Evolutionary conservation across 139 green algal genomes (phyloP), one percentile per base, ranked within the genome.

Genomic region (Chlorella sorokiniana): DNA sequence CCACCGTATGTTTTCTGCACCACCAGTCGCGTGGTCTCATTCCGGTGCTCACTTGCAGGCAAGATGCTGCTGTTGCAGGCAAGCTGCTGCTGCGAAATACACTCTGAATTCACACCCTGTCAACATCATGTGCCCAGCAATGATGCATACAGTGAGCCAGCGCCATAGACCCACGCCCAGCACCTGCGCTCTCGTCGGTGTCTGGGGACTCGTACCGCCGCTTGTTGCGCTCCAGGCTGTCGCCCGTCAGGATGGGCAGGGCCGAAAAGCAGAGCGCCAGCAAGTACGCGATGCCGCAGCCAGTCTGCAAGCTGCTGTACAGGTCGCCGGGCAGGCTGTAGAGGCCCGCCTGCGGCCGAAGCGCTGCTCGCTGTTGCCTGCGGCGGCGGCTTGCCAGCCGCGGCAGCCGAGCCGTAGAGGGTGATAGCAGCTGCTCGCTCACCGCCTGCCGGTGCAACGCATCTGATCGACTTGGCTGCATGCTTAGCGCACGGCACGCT

Each of bases 1-100:
- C 86, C 88, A 95, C 18, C 81, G 75, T 14, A 94, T 81, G 65
- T 83, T 89, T 14, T 89, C 84, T 35, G 51, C 70, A n/a, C 5
- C 56, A 64, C 27, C 22, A 64, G 56, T 25, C 9, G 56, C 18
- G 22, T 22, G 3, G 11, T 10, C 3, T 18, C 9, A 10, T 18
- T 23, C 7, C 20, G 3, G 52, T 61, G 52, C 11, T 61, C 3
- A 62, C 22, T 23, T 31, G 29, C 3, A 8, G 29, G 52, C 52
- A 62, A 23, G 22, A 31, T 20, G 22, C 25, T 4, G 7, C 25
- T 62, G 52, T 22, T 29, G 29, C 52, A 23, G 52, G 22, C 5
- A 14, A 14, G 52, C 52, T 62, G 52, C 52, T 20, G 10, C 52
- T 23, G 10, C n/a, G n/a, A n/a, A n/a, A n/a, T n/a, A n/a, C n/a